A percentile compares a stretch with the other conserved stretches of the same genome.
phyloP scores from a whole-genome alignment of 78 protist genomes.

The Dictyostelium brefeldianum region DNA sequence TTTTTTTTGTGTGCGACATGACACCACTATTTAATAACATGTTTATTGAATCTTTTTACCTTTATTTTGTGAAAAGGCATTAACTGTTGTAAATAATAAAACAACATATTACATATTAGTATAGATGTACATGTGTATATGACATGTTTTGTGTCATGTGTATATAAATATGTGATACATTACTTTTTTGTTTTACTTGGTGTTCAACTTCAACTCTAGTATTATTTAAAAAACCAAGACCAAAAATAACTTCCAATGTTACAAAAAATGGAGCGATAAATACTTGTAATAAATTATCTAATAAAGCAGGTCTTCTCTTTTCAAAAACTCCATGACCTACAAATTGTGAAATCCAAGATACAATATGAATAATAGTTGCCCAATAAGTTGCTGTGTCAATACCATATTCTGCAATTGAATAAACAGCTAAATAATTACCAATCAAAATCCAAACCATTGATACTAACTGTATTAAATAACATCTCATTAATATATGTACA shows the following conservation, averaged over 20 bases:
- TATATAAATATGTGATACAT: too few relatives aligned
- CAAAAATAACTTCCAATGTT: conserved; percentile 47
- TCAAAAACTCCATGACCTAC: conserved; percentile 68
- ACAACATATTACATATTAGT: neutral
- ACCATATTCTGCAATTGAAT: neutral
- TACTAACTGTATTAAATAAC: conserved; percentile 24
- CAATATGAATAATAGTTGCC: conserved; percentile 37
- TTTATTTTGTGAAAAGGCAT: neutral
- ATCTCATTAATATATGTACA: too few relatives aligned
- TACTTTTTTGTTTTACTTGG: conserved; percentile 8
- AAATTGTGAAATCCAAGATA: conserved; percentile 55
- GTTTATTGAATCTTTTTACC: neutral
- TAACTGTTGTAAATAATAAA: neutral
- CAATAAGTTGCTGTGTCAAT: neutral
- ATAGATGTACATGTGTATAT: neutral
- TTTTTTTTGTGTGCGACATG: neutral
- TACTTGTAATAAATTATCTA: conserved; percentile 66
- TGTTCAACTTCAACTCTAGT: conserved; percentile 33
- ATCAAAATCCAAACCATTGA: conserved; percentile 36
- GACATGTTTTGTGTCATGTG: neutral
- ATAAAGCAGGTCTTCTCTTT: conserved; percentile 62
- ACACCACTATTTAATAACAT: too few relatives aligned
- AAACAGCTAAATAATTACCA: conserved; percentile 50
- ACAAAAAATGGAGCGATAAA: conserved; percentile 81
- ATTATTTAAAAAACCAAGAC: conserved; percentile 34